Evolutionary conservation across 345 rosid species (phyloP).

Genomic region (Anacardium occidentale): DNA sequence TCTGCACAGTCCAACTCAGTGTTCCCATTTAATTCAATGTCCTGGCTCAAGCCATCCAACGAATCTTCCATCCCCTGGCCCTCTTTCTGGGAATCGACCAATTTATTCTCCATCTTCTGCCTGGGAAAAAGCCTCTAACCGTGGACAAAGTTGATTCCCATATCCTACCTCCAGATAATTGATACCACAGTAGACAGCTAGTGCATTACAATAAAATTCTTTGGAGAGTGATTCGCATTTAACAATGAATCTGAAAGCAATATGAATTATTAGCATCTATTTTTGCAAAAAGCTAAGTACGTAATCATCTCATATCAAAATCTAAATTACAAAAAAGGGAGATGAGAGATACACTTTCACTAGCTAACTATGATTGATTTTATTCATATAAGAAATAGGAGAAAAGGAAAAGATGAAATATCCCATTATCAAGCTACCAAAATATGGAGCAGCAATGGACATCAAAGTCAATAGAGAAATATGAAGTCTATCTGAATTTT

Average conservation of each 20-base stretch:
- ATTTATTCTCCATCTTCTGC: constrained; percentile 49
- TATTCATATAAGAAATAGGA: constrained; percentile 6
- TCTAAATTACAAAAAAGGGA: background rate
- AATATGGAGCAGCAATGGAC: background rate
- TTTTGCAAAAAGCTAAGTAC: constrained; percentile 7
- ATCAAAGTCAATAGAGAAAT: background rate
- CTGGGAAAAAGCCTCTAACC: constrained; percentile 14
- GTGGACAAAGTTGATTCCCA: constrained; percentile 23
- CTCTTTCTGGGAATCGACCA: constrained; percentile 37
- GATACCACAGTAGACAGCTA: background rate
- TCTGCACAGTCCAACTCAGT: constrained; percentile 25
- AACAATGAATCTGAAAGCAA: constrained; percentile 34
- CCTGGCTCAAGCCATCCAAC: constrained; percentile 22
- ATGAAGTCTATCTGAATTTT: background rate
- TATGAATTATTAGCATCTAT: constrained; percentile 7
- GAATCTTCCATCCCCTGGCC: constrained; percentile 47
- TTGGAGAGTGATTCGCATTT: constrained; percentile 12
- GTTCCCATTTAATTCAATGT: constrained; percentile 23
- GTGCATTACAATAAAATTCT: background rate
- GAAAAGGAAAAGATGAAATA: background rate
- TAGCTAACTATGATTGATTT: constrained; percentile 4
- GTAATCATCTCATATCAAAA: constrained; percentile 13
- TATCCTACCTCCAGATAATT: constrained; percentile 24
- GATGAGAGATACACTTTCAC: background rate
- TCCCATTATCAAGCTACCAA: background rate